Evolutionary conservation across 2,329 filamentous ascomycete species (phyloP), one percentile per base, ranked within the genome.

Genomic region (Thelonectria rubi): DNA sequence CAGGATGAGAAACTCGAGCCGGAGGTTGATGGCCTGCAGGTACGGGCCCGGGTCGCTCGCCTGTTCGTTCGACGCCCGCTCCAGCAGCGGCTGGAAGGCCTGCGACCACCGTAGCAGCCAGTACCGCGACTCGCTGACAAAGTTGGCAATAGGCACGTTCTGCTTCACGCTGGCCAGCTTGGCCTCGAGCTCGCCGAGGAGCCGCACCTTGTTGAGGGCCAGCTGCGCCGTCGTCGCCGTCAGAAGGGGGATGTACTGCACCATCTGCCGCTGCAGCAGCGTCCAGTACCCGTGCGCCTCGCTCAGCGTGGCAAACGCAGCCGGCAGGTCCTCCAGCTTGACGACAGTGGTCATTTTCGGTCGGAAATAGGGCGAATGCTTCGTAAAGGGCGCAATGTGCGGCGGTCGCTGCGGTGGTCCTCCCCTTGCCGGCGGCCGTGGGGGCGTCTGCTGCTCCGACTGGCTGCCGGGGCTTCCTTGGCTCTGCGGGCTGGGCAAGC

Each of bases 1-100:
- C 4, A 79, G 71, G 15, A 81, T 69, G n/a, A 81, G 68, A 60
- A 79, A 82, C 53, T 81, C 79, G 32, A 81, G 67, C 3, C 78
- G 77, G 8, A 82, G 65, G 52, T 76, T 80, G 55, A 78, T 74
- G n/a, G 76, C 77, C 11, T 74, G 71, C 5, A 78, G 70, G 47
- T 79, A 80, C 0, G 69, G 50, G 2, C 64, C 60, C 5, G 58
- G 54, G 21, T 75, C 58, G 1, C 63, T 53, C 9, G 68, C 47
- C 3, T 69, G 66, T 50, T 75, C 73, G 18, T 65, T 62, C 17
- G 68, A 60, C 0, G 70, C 63, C 6, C 59, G 47, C 17, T 75
- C 68, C 52, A 76, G 77, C 1, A 82, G 61, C 2, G 77, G 76
- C 21, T 74, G 70, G 60, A 77, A 81, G 0, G 79, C 76, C 8